A percentile compares a stretch with the other conserved stretches of the same genome.
Conservation (phyloP, 257 asterid genomes). For the Orobanche coerulescens region DNA sequence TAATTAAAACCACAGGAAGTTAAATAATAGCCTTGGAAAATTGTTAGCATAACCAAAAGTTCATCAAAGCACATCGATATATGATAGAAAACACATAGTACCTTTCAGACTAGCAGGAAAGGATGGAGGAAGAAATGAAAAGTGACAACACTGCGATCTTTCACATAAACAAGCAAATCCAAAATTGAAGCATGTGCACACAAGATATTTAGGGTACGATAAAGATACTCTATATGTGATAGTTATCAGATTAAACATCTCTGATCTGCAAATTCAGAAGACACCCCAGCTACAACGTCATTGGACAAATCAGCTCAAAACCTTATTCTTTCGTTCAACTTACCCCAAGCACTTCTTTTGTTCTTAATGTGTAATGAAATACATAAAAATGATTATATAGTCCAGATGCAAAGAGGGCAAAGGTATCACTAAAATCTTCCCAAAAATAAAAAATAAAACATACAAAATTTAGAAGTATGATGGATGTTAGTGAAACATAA, state of each 20-base stretch:
- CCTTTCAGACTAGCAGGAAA: conserved; percentile 15
- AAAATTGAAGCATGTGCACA: conserved; percentile 3
- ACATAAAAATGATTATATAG: background rate
- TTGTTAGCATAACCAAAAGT: background rate
- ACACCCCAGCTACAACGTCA: background rate
- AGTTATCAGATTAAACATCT: background rate
- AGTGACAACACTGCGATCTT: background rate
- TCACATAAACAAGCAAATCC: background rate
- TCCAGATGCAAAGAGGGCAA: background rate
- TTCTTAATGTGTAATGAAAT: background rate
- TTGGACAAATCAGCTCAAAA: background rate
- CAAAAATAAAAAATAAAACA: too few relatives aligned
- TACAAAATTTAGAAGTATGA: background rate
- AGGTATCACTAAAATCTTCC: background rate
- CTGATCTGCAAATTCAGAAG: background rate
- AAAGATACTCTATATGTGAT: background rate
- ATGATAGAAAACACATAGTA: background rate
- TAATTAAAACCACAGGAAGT: conserved; percentile 10
- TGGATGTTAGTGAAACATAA: background rate
- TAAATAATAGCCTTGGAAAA: conserved; percentile 1
- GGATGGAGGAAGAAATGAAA: background rate
- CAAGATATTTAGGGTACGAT: background rate
- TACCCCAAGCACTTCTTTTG: too few relatives aligned
- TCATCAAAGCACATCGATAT: conserved; percentile 7
- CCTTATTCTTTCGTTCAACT: background rate